phyloP scores from a whole-genome alignment of 2,329 filamentous ascomycete species.

The Fusarium veterinarium region DNA sequence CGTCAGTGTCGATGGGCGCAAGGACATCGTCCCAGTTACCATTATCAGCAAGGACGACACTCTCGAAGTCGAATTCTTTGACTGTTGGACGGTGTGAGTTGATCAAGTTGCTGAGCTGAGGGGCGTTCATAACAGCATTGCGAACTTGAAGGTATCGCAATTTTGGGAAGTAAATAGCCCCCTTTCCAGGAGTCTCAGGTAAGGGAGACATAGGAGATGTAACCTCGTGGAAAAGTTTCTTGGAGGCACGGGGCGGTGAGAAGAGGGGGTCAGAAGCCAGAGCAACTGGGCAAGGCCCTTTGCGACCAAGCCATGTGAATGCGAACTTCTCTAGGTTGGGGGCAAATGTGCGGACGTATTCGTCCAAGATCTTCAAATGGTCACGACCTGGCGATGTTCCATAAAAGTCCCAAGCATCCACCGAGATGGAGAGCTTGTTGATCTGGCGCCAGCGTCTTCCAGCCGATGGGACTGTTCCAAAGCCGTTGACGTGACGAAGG shows the following conservation, averaged over 20 bases:
- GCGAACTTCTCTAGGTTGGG: constrained; percentile 74
- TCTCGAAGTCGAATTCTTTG: constrained; percentile 83
- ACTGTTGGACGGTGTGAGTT: constrained; percentile 74
- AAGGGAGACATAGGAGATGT: constrained; percentile 73
- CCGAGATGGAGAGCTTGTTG: constrained; percentile 76
- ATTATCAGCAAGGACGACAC: constrained; percentile 73
- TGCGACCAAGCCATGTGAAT: constrained; percentile 82
- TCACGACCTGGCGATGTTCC: constrained; percentile 70
- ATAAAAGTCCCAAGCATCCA: constrained; percentile 76
- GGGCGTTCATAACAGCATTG: constrained; percentile 77
- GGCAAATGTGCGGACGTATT: constrained; percentile 80
- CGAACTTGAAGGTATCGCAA: constrained; percentile 76
- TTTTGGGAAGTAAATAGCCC: constrained; percentile 72
- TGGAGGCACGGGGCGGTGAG: constrained; percentile 62
- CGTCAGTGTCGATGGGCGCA: constrained; percentile 68
- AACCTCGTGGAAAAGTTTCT: constrained; percentile 73
- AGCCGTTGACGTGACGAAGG: constrained; percentile 78
- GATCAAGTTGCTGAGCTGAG: constrained; percentile 78
- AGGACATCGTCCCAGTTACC: constrained; percentile 87
- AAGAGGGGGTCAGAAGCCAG: constrained; percentile 78
- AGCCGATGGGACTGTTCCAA: constrained; percentile 79
- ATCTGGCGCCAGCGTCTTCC: constrained; percentile 82
- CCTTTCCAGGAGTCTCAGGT: constrained; percentile 62
- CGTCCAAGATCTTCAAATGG: constrained; percentile 82
- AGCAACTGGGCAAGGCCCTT: constrained; percentile 79